These are phyloP conservation scores for Vitis vinifera DNA, from an alignment of 164 flowering plant genomes.

Conservation along the genomic window DNA sequence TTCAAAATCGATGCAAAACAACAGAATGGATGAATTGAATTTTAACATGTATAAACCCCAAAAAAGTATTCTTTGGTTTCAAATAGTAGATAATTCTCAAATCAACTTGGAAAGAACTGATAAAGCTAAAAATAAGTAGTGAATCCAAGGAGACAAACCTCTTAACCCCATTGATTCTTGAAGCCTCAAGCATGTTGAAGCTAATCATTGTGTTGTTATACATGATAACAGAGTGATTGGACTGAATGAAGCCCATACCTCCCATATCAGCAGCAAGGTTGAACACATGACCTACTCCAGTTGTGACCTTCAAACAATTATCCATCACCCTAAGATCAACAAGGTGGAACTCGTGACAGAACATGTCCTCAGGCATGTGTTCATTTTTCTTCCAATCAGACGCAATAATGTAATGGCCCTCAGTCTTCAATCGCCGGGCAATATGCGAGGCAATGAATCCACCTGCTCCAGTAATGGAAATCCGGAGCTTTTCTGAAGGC, in stretches of 20 bases:
- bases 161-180: conserved; percentile 86
- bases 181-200: conserved; percentile 95
- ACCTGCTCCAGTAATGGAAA: conserved; percentile 97
- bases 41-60: too few species aligned
- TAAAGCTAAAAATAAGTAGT: too few species aligned
- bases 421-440: conserved; percentile 90
- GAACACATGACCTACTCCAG: conserved; percentile 87
- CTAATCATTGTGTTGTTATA: conserved; percentile 99
- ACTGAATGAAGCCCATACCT: conserved; percentile 99
- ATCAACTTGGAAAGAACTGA: too few species aligned
- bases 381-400: conserved; percentile 99
- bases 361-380: conserved; percentile 98
- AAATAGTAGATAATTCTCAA: too few species aligned
- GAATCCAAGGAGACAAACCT: conserved; percentile 43
- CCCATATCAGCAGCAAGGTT: conserved; percentile 99
- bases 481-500: conserved; percentile 84
- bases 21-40: too few species aligned
- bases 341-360: conserved; percentile 94
- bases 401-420: conserved; percentile 96
- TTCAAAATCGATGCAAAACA: too few species aligned
- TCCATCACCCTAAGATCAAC: conserved; percentile 98
- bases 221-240: conserved; percentile 97
- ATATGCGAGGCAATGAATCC: conserved; percentile 99
- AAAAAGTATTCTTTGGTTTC: too few species aligned
- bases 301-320: conserved; percentile 87